phyloP scores from a whole-genome alignment of 257 asterid species.

The Gentiana dahurica region DNA sequence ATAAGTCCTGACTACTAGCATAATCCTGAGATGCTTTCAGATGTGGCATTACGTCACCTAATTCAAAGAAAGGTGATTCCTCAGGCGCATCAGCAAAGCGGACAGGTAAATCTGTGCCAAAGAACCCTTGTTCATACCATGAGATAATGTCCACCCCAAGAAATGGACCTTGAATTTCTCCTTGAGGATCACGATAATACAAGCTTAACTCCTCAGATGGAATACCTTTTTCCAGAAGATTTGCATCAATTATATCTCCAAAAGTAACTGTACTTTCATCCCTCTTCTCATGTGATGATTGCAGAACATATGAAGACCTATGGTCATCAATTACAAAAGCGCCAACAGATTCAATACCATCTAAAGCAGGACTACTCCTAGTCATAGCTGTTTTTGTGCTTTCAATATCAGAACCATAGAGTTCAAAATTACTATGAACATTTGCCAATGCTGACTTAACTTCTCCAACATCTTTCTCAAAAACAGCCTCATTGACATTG shows the following conservation, averaged over 20 bases:
- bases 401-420: conserved; percentile 25
- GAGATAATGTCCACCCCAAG: conserved; percentile 91
- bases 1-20: conserved; percentile 26
- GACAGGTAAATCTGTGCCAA: conserved; percentile 86
- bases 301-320: conserved; percentile 23
- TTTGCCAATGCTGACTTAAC: conserved; percentile 6
- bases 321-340: conserved; percentile 36
- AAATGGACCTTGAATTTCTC: conserved; percentile 96
- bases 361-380: conserved; percentile 22
- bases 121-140: conserved; percentile 98
- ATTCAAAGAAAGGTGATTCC: conserved; percentile 55
- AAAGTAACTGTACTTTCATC: conserved; percentile 34
- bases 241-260: conserved; percentile 25
- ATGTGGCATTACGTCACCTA: conserved; percentile 94
- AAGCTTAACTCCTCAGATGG: conserved; percentile 83
- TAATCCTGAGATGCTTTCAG: conserved; percentile 38
- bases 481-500: conserved; percentile 24
- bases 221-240: conserved; percentile 36
- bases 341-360: conserved; percentile 17
- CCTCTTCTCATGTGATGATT: conserved; percentile 40
- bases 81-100: conserved; percentile 87
- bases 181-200: conserved; percentile 91
- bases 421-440: conserved; percentile 23
- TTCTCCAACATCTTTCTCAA: conserved; percentile 15
- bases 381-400: conserved; percentile 24